Conservation (phyloP, 2,329 filamentous ascomycete genomes). For the Diaporthe batatas region DNA sequence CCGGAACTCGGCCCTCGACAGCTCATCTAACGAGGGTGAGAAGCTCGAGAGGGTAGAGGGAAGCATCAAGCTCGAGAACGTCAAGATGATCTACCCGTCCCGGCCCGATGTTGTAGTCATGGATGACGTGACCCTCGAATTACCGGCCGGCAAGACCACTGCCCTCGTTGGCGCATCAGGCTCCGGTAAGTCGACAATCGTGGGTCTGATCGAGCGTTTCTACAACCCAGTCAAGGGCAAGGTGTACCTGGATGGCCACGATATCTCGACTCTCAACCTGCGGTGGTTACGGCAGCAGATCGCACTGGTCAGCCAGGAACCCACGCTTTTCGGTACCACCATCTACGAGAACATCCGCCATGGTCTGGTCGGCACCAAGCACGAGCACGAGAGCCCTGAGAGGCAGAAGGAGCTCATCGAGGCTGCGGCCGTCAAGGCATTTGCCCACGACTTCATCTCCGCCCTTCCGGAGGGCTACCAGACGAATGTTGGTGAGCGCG, state of each 20-base stretch:
- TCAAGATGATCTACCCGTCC: conserved; percentile 96
- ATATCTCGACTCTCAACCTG: conserved; percentile 85
- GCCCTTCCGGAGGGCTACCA: conserved; percentile 89
- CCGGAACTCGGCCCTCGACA: conserved; percentile 85
- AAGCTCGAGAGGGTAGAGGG: conserved; percentile 81
- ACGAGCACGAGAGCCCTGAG: conserved; percentile 77
- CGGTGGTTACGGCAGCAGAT: conserved; percentile 94
- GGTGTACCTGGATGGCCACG: conserved; percentile 84
- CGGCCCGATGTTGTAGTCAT: conserved; percentile 91
- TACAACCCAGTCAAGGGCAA: conserved; percentile 88
- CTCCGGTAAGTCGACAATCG: conserved; percentile 94
- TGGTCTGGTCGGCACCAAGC: conserved; percentile 86
- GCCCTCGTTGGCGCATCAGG: conserved; percentile 95
- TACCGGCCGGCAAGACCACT: conserved; percentile 92
- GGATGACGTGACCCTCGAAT: conserved; percentile 81
- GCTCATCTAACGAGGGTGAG: conserved; percentile 77
- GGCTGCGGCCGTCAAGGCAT: conserved; percentile 88
- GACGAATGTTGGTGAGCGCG: conserved; percentile 94
- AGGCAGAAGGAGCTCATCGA: conserved; percentile 79
- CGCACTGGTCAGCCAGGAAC: conserved; percentile 92
- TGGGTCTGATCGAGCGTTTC: conserved; percentile 93
- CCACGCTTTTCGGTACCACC: conserved; percentile 88
- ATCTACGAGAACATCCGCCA: conserved; percentile 93
- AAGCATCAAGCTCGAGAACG: conserved; percentile 81
- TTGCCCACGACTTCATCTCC: conserved; percentile 92